Evolutionary conservation across 148 eudicot genomes (phyloP).

Genomic region (Spergularia marina): DNA sequence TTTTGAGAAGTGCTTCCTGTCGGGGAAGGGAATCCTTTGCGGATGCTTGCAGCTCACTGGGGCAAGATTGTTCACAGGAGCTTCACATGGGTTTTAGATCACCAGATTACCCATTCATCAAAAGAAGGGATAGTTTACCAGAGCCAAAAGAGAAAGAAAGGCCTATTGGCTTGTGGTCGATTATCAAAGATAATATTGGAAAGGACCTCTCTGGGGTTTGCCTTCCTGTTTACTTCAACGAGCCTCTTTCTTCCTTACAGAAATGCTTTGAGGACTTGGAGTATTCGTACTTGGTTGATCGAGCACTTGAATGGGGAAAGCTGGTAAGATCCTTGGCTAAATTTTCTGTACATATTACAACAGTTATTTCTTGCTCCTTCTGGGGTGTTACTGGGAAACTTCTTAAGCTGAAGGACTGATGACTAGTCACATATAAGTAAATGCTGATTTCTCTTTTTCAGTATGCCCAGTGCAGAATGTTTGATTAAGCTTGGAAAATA

Average conservation of each 20-base stretch:
- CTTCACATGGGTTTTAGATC: constrained; percentile 52
- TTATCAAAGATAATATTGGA: constrained; percentile 95
- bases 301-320: constrained; percentile 87
- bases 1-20: constrained; percentile 83
- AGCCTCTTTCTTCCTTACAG: constrained; percentile 88
- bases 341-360: neutral
- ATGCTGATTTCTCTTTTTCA: neutral
- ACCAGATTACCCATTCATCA: constrained; percentile 62
- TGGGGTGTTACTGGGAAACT: neutral
- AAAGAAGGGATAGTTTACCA: constrained; percentile 83
- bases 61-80: constrained; percentile 52
- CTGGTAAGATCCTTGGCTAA: constrained; percentile 51
- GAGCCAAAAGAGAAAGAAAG: constrained; percentile 93
- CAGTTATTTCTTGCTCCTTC: neutral
- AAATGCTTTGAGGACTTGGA: constrained; percentile 98
- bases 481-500: neutral
- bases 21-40: constrained; percentile 63
- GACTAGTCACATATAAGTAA: neutral
- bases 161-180: constrained; percentile 92
- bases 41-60: constrained; percentile 56
- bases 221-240: constrained; percentile 95
- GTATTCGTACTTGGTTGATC: constrained; percentile 82
- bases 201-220: constrained; percentile 97
- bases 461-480: neutral
- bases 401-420: neutral